These are phyloP conservation scores for Aspergillus brunneoviolaceus DNA, from an alignment of 2,329 filamentous ascomycete species.

Conservation along the genomic window DNA sequence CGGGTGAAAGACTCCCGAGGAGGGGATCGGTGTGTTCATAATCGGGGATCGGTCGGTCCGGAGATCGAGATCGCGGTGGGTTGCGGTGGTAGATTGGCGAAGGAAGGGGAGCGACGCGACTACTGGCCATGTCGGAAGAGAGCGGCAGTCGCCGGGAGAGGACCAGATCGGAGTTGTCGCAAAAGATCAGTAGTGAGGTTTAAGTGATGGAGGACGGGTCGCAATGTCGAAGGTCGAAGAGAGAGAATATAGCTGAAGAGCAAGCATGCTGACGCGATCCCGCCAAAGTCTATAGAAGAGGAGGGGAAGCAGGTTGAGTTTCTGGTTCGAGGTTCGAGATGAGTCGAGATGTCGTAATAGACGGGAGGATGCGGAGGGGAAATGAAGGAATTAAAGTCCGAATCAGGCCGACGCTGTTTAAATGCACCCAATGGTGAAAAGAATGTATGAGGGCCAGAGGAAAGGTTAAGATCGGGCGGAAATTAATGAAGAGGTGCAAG, in stretches of 20 bases:
- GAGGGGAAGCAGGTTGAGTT: slow-evolving; percentile 6
- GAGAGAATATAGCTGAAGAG: slow-evolving; percentile 30
- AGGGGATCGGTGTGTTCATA: slow-evolving; percentile 47
- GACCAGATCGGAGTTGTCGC: slow-evolving; percentile 2
- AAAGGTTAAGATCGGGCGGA: neutral
- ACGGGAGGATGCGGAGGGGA: slow-evolving; percentile 1
- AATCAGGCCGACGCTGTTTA: neutral
- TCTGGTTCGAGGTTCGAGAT: neutral
- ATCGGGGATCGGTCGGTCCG: slow-evolving; percentile 38
- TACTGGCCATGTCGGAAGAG: slow-evolving; percentile 32
- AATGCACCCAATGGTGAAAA: neutral
- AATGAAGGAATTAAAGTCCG: neutral
- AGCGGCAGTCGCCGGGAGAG: slow-evolving; percentile 15
- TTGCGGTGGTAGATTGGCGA: slow-evolving; percentile 31
- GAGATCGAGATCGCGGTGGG: slow-evolving; percentile 38
- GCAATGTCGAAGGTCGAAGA: slow-evolving; percentile 25
- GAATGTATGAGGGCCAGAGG: slow-evolving; percentile 1
- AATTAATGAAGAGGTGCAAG: slow-evolving; percentile 4
- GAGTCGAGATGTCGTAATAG: slow-evolving; percentile 3
- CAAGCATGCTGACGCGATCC: slow-evolving; percentile 38
- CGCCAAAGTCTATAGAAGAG: slow-evolving; percentile 10
- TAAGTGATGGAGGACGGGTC: slow-evolving; percentile 30
- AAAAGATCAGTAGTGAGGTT: slow-evolving; percentile 20
- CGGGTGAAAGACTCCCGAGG: slow-evolving; percentile 54
- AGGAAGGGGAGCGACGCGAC: slow-evolving; percentile 30